phyloP scores from a whole-genome alignment of 257 asterid genomes.

The Plantago major region DNA sequence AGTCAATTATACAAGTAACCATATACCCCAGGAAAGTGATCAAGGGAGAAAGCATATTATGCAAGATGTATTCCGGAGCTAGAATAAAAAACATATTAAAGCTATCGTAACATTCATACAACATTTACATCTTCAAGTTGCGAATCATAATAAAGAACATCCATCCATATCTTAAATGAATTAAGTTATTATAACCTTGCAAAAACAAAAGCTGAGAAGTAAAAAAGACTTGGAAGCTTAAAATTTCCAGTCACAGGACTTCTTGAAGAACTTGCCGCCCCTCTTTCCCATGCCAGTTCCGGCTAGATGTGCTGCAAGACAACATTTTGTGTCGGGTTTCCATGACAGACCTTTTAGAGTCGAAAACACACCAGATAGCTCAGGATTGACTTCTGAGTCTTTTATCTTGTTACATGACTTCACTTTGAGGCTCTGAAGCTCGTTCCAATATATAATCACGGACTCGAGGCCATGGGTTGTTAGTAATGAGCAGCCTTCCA shows the following conservation, averaged over 20 bases:
- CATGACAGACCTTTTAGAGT: conserved; percentile 55
- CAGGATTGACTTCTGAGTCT: conserved; percentile 50
- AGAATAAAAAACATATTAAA: neutral
- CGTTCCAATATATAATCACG: conserved; percentile 45
- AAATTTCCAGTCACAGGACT: conserved; percentile 57
- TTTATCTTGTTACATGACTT: conserved; percentile 54
- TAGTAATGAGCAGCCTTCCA: conserved; percentile 68
- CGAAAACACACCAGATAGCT: conserved; percentile 45
- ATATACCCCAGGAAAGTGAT: no score
- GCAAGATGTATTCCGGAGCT: no score
- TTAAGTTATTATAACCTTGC: neutral
- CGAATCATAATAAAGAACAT: neutral
- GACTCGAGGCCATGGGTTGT: conserved; percentile 59
- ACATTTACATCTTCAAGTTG: conserved; percentile 5
- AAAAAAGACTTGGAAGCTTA: neutral
- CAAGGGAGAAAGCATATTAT: no score
- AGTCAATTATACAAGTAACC: no score
- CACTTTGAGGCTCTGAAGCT: conserved; percentile 60
- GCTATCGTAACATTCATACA: neutral
- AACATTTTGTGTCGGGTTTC: conserved; percentile 55
- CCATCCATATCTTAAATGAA: neutral
- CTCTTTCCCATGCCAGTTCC: conserved; percentile 61
- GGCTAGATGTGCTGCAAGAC: conserved; percentile 39
- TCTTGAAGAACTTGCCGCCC: conserved; percentile 55
- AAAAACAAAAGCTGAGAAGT: no score